A percentile compares a stretch with the other conserved stretches of the same genome.
Evolutionary conservation across 2,329 filamentous ascomycete genomes (phyloP).

Genomic region (Myriosclerotinia duriaeana): DNA sequence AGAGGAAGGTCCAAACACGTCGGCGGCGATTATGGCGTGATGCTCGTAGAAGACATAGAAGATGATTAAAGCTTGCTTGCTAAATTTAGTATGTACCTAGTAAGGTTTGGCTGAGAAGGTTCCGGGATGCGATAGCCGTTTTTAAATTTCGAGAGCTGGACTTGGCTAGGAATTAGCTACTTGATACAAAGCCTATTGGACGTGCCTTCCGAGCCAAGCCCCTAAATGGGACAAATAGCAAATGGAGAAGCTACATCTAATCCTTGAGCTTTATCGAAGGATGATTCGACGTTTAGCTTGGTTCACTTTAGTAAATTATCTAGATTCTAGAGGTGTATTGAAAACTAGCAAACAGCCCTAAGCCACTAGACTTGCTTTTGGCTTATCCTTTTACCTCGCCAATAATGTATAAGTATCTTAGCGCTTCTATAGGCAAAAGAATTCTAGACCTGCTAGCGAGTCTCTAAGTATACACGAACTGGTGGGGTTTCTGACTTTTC

Average conservation of each 20-base stretch:
- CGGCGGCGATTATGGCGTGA: not conserved
- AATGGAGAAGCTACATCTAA: not conserved
- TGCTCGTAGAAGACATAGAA: slow-evolving; percentile 11
- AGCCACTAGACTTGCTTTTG: not conserved
- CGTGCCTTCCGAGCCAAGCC: not conserved
- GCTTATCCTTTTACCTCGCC: not conserved
- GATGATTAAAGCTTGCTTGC: slow-evolving; percentile 6
- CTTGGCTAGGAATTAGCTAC: not conserved
- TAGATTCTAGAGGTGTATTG: not conserved
- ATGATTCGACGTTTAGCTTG: not conserved
- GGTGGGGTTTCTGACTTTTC: not conserved
- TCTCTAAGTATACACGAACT: not conserved
- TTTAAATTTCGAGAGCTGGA: not conserved
- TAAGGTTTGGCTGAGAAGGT: not conserved
- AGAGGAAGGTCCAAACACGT: not conserved
- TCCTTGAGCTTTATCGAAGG: too few relatives aligned
- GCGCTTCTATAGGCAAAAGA: not conserved
- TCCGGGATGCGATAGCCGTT: not conserved
- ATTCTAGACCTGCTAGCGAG: not conserved
- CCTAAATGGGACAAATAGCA: not conserved
- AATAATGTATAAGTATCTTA: not conserved
- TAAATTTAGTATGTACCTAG: not conserved
- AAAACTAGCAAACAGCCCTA: not conserved
- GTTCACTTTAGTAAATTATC: not conserved
- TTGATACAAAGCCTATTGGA: not conserved